phyloP scores from a whole-genome alignment of 495 filamentous ascomycete genomes.

The Achaetomiella virescens region DNA sequence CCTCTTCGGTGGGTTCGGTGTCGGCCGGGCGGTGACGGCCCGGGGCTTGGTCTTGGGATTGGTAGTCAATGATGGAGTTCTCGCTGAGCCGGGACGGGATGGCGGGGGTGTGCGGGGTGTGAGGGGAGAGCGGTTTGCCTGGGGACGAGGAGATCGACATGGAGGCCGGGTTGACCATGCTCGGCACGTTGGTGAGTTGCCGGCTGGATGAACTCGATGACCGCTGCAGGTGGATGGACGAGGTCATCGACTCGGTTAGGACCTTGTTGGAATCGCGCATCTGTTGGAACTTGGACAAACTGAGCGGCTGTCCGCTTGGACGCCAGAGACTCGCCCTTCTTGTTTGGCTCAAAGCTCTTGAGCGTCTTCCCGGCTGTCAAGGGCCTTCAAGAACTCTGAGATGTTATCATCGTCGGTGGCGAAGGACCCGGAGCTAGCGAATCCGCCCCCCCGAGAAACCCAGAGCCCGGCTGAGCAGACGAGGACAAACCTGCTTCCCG shows the following conservation, averaged over 20 bases:
- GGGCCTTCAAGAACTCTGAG: conserved; percentile 80
- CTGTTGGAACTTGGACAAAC: conserved; percentile 66
- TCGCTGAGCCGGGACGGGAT: conserved; percentile 89
- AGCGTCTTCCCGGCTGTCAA: conserved; percentile 77
- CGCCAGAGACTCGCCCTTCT: conserved; percentile 49
- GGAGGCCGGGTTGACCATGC: conserved; percentile 76
- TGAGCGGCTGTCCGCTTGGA: conserved; percentile 61
- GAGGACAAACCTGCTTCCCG: conserved; percentile 76
- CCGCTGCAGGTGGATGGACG: conserved; percentile 72
- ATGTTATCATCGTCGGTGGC: conserved; percentile 87
- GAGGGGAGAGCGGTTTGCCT: conserved; percentile 85
- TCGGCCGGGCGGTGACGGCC: conserved; percentile 15
- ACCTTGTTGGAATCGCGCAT: conserved; percentile 83
- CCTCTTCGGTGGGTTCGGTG: conserved; percentile 31
- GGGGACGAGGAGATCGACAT: conserved; percentile 80
- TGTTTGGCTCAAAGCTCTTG: conserved; percentile 57
- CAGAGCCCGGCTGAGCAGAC: conserved; percentile 82
- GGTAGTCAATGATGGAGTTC: conserved; percentile 75
- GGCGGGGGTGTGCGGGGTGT: conserved; percentile 90
- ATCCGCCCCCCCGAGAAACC: conserved; percentile 59
- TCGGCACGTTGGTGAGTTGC: conserved; percentile 74
- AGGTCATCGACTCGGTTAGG: conserved; percentile 82
- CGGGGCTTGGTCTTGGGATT: conserved; percentile 27
- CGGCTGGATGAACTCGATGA: conserved; percentile 80
- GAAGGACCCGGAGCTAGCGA: conserved; percentile 69